Evolutionary conservation across 2,329 filamentous ascomycete species (phyloP).

Genomic region (Trichophyton mentagrophytes): DNA sequence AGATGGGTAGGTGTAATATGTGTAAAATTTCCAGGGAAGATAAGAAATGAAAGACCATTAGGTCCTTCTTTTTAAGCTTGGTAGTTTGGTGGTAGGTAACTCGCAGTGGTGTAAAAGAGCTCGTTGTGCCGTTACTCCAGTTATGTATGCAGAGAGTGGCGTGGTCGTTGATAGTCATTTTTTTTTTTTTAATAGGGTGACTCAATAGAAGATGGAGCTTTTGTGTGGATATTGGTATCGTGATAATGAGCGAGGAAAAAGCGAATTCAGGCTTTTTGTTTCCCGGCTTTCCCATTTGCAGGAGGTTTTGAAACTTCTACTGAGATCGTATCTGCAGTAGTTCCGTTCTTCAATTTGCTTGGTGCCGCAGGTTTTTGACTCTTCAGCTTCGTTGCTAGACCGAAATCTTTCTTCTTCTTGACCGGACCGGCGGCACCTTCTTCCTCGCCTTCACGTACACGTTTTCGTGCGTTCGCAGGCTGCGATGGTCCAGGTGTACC

Average conservation of each 20-base stretch:
- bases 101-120: not conserved
- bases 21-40: not conserved
- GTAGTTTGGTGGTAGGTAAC: not conserved
- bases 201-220: too few relatives aligned
- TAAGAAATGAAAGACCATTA: not conserved
- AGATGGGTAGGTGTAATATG: not conserved
- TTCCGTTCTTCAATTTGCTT: constrained; percentile 32
- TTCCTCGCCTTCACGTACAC: constrained; percentile 15
- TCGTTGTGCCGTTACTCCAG: not conserved
- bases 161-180: not conserved
- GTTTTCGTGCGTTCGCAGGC: constrained; percentile 14
- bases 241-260: not conserved
- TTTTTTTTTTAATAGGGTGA: not conserved
- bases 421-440: constrained; percentile 1
- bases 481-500: constrained; percentile 19
- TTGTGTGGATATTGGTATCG: not conserved
- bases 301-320: not conserved
- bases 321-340: constrained; percentile 23
- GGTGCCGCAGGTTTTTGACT: constrained; percentile 25
- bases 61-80: not conserved
- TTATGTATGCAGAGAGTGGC: not conserved
- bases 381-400: constrained; percentile 20
- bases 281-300: constrained; percentile 1
- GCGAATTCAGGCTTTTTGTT: constrained; percentile 3
- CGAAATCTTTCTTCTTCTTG: constrained; percentile 11